These are phyloP conservation scores for Ceratocystiopsis sp. DNA, from an alignment of 2,329 filamentous ascomycete species.

Conservation along the genomic window DNA sequence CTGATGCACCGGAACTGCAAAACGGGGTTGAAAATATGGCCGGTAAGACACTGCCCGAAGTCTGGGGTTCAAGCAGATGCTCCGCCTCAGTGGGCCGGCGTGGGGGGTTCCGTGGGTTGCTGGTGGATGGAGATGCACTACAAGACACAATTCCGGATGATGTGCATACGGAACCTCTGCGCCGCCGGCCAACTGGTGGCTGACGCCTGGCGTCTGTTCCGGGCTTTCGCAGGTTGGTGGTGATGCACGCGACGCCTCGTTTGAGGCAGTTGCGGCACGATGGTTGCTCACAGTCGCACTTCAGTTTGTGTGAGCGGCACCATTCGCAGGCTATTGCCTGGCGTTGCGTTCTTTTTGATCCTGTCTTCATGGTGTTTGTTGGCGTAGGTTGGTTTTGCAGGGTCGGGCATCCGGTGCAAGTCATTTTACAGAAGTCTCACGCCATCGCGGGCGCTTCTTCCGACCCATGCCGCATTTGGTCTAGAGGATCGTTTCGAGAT, in stretches of 20 bases:
- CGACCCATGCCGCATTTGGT: no score
- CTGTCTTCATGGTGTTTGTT: not conserved
- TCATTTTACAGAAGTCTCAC: no score
- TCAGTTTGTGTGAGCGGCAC: constrained; percentile 7
- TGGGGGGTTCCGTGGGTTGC: not conserved
- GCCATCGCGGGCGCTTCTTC: no score
- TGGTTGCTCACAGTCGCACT: constrained; percentile 5
- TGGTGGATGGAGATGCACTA: not conserved
- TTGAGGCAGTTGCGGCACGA: constrained; percentile 4
- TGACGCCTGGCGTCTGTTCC: not conserved
- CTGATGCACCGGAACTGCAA: not conserved
- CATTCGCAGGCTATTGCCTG: constrained; percentile 5
- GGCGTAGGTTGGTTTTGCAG: not conserved
- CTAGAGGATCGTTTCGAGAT: no score
- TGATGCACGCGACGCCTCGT: constrained; percentile 1
- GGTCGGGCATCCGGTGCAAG: no score
- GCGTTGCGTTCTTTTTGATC: not conserved
- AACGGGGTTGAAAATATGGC: not conserved
- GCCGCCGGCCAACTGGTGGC: constrained; percentile 1
- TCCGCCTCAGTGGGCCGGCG: not conserved
- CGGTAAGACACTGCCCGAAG: not conserved
- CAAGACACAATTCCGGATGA: not conserved
- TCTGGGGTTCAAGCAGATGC: no score
- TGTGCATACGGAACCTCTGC: not conserved
- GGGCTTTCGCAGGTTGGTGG: constrained; percentile 2